Evolutionary conservation across 2,329 filamentous ascomycete genomes (phyloP).

Genomic region (Exophiala sp.): DNA sequence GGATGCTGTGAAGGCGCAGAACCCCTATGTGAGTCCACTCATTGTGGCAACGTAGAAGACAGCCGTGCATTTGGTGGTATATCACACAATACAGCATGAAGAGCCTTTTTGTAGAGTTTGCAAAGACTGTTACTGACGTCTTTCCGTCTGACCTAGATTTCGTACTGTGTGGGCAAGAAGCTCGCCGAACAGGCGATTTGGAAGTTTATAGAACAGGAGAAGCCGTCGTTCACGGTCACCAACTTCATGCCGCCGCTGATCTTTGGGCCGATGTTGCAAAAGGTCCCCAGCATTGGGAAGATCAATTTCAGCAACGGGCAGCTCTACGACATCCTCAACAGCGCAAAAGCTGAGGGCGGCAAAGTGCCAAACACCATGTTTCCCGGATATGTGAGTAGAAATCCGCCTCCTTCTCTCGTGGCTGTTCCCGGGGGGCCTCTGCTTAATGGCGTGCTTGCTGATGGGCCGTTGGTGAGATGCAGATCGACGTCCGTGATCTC

Average conservation of each 20-base stretch:
- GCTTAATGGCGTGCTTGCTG: background rate
- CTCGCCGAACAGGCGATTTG: slow-evolving; percentile 61
- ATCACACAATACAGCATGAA: background rate
- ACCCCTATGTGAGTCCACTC: slow-evolving; percentile 14
- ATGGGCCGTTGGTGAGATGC: slow-evolving; percentile 31
- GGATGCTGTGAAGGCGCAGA: slow-evolving; percentile 17
- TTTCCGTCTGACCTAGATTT: slow-evolving; percentile 24
- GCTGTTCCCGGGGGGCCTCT: background rate
- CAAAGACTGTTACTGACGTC: background rate
- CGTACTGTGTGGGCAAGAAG: slow-evolving; percentile 52
- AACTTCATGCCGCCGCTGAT: slow-evolving; percentile 59
- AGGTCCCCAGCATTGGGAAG: slow-evolving; percentile 55
- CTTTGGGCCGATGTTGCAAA: slow-evolving; percentile 58
- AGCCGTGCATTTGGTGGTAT: no score
- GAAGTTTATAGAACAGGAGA: slow-evolving; percentile 53
- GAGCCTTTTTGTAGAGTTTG: background rate
- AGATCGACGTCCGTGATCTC: slow-evolving; percentile 49
- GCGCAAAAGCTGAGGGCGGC: slow-evolving; percentile 10
- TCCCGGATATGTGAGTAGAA: slow-evolving; percentile 25
- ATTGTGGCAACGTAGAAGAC: no score
- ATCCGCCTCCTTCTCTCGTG: slow-evolving; percentile 36
- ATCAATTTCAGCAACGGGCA: slow-evolving; percentile 70
- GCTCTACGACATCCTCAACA: slow-evolving; percentile 44
- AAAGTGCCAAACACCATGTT: slow-evolving; percentile 16
- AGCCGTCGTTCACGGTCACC: slow-evolving; percentile 52